A percentile compares a stretch with the other conserved stretches of the same genome.
Conservation (phyloP, 768 basidiomycete genomes). For the Dioszegia hungarica region DNA sequence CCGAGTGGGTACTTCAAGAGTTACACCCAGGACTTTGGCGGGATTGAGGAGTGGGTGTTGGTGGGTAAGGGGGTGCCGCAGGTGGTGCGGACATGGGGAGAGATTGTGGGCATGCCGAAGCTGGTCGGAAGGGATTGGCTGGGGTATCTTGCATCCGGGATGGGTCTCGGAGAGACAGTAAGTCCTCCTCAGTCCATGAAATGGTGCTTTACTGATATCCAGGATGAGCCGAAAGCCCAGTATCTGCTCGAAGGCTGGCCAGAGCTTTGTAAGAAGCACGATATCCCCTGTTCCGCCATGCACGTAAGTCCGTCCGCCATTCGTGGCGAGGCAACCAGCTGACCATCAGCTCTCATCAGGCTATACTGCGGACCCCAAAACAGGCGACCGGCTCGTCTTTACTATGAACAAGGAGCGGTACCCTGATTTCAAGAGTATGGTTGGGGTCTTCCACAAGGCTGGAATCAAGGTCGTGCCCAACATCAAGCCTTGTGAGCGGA, state of each 20-base stretch:
- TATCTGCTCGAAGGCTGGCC: conserved; percentile 41
- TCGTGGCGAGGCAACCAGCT: neutral
- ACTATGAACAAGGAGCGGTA: conserved; percentile 44
- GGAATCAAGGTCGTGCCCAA: conserved; percentile 48
- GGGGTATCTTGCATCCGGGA: conserved; percentile 41
- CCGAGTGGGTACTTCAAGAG: conserved; percentile 43
- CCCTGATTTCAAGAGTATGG: conserved; percentile 46
- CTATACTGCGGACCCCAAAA: conserved; percentile 33
- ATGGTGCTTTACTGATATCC: neutral
- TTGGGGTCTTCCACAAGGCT: conserved; percentile 34
- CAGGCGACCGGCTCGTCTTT: conserved; percentile 39
- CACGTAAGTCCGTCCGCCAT: conserved; percentile 17
- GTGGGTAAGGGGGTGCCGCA: conserved; percentile 33
- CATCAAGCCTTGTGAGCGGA: conserved; percentile 43
- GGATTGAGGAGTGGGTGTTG: conserved; percentile 42
- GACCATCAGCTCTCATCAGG: conserved; percentile 39
- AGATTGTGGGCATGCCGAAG: conserved; percentile 36
- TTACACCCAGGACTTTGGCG: conserved; percentile 41
- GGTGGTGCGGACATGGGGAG: conserved; percentile 34
- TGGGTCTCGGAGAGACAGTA: conserved; percentile 43
- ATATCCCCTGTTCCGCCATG: conserved; percentile 48
- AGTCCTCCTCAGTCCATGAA: neutral
- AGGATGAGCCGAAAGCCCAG: conserved; percentile 44
- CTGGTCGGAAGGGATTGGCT: conserved; percentile 42
- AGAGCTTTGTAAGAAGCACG: conserved; percentile 40